Evolutionary conservation across 345 rosid species (phyloP).

Genomic region (Aquilaria malaccensis): DNA sequence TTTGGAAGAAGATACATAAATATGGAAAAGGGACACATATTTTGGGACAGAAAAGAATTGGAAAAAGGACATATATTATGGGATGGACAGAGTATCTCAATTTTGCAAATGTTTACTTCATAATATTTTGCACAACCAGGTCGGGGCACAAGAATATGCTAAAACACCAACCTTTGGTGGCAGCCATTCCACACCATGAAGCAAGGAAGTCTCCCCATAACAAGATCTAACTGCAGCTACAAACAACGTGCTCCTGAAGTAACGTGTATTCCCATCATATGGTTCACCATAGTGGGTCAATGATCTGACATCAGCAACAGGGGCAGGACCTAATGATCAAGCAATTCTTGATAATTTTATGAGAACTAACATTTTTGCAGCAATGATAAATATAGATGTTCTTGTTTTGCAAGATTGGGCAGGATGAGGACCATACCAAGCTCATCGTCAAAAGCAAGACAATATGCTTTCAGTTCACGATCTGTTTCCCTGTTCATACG

Average conservation of each 20-base stretch:
- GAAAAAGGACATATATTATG: no score
- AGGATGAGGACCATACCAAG: conserved; percentile 42
- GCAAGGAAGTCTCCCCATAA: conserved; percentile 87
- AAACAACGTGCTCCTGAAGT: conserved; percentile 75
- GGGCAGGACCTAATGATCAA: conserved; percentile 53
- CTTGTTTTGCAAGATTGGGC: not conserved
- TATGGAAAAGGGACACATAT: no score
- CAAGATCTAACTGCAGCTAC: conserved; percentile 96
- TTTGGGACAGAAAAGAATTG: no score
- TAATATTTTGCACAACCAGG: no score
- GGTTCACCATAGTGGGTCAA: conserved; percentile 99
- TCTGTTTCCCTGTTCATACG: conserved; percentile 97
- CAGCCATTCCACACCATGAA: conserved; percentile 99
- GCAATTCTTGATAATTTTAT: conserved; percentile 3
- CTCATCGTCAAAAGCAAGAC: conserved; percentile 96
- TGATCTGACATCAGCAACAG: conserved; percentile 86
- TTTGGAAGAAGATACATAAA: no score
- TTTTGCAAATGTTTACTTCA: no score
- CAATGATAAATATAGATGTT: not conserved
- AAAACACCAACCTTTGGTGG: conserved; percentile 69
- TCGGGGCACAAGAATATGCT: not conserved
- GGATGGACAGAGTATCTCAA: no score
- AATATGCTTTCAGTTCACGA: conserved; percentile 91
- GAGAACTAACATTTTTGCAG: not conserved
- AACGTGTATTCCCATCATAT: conserved; percentile 96